Percentiles rank a stretch among this genome's conserved stretches.
Evolutionary conservation across 2,329 filamentous ascomycete species (phyloP).

Genomic region (Claviceps humidiphila): DNA sequence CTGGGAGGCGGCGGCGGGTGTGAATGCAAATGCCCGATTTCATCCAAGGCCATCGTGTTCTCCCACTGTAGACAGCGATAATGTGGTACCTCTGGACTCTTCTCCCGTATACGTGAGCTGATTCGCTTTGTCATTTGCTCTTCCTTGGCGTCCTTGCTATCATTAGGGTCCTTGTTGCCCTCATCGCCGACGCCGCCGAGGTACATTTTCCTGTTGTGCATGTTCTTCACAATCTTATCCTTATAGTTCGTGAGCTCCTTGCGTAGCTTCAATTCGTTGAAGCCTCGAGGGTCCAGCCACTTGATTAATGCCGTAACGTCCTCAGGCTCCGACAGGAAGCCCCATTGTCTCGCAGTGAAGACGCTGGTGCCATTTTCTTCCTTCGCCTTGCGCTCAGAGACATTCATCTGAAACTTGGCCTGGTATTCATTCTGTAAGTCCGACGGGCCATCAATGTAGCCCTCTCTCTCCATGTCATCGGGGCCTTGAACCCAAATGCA

Average conservation of each 20-base stretch:
- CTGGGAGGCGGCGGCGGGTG: constrained; percentile 39
- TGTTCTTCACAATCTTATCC: constrained; percentile 63
- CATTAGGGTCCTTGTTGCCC: constrained; percentile 24
- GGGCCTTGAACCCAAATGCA: constrained; percentile 95
- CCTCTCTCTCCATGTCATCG: constrained; percentile 72
- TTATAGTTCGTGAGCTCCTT: constrained; percentile 74
- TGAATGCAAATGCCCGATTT: constrained; percentile 44
- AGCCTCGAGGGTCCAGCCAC: constrained; percentile 80
- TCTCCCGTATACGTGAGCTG: constrained; percentile 32
- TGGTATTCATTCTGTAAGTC: constrained; percentile 65
- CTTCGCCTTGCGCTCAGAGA: constrained; percentile 68
- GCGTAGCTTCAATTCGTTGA: constrained; percentile 73
- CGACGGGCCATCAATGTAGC: constrained; percentile 66
- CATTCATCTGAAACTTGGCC: constrained; percentile 65
- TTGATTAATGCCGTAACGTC: constrained; percentile 65
- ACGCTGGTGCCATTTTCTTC: constrained; percentile 80
- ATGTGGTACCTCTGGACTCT: constrained; percentile 30
- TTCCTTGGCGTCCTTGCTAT: constrained; percentile 24
- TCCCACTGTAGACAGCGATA: constrained; percentile 41
- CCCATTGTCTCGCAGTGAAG: constrained; percentile 71
- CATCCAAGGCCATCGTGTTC: constrained; percentile 43
- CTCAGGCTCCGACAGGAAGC: constrained; percentile 72
- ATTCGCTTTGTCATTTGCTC: constrained; percentile 25
- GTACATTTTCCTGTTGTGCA: constrained; percentile 68
- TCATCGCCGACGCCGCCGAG: constrained; percentile 27